Percentiles rank a stretch among this genome's conserved stretches.
Conservation (phyloP, 2,329 filamentous ascomycete genomes). For the Fonsecaea monophora region DNA sequence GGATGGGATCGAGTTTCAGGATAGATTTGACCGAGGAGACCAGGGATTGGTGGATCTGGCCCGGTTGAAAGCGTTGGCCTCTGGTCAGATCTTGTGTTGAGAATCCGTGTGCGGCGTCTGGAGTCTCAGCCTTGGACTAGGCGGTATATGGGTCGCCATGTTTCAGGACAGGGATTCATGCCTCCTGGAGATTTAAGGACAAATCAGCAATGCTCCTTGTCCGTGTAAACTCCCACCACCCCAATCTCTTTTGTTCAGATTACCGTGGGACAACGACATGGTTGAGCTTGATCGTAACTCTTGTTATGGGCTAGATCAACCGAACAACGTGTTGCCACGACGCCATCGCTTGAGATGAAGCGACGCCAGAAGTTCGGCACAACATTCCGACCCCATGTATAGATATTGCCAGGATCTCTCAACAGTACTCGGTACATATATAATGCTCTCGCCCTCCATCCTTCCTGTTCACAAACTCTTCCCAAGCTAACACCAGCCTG, state of each 20-base stretch:
- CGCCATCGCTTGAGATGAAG: conserved; percentile 20
- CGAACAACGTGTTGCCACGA: not conserved
- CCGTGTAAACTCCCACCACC: conserved; percentile 6
- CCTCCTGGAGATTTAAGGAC: conserved; percentile 23
- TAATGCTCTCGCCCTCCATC: not conserved
- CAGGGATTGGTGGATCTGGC: conserved; percentile 19
- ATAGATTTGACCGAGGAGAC: conserved; percentile 4
- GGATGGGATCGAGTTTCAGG: not conserved
- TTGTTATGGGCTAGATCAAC: no score
- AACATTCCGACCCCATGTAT: not conserved
- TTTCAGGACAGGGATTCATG: conserved; percentile 23
- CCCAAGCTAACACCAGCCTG: conserved; percentile 19
- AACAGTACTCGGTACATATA: not conserved
- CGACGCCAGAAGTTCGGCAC: conserved; percentile 24
- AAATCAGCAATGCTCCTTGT: conserved; percentile 19
- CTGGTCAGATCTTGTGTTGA: conserved; percentile 8
- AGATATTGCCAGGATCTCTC: not conserved
- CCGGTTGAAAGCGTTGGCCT: not conserved
- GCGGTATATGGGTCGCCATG: conserved; percentile 1
- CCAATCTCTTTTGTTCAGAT: conserved; percentile 19
- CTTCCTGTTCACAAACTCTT: not conserved
- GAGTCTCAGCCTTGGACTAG: conserved; percentile 9
- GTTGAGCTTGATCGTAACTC: conserved; percentile 7
- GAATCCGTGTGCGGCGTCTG: not conserved
- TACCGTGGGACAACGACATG: conserved; percentile 4